These are phyloP conservation scores for Geotrichum europaeum DNA, from an alignment of 1,139 yeast genomes.

Conservation along the genomic window DNA sequence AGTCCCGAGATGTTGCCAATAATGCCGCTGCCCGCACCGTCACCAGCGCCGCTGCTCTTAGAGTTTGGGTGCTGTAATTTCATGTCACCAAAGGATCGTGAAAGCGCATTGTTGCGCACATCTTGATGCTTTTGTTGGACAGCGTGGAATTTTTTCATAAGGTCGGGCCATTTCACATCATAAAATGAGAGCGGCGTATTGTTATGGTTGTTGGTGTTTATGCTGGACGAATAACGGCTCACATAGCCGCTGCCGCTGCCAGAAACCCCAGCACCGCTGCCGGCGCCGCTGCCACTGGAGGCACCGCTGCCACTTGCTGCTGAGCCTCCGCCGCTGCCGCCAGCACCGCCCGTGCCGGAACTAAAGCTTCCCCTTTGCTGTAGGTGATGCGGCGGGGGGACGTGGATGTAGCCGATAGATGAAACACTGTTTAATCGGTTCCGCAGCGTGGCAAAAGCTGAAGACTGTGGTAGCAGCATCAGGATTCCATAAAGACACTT, in stretches of 20 bases:
- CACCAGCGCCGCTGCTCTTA: not conserved
- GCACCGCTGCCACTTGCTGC: conserved; percentile 1
- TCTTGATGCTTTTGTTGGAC: conserved; percentile 55
- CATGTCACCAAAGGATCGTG: conserved; percentile 12
- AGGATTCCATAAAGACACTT: conserved; percentile 86
- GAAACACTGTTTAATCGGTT: conserved; percentile 63
- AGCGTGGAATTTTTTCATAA: conserved; percentile 55
- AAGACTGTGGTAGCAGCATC: conserved; percentile 92
- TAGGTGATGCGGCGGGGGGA: conserved; percentile 20
- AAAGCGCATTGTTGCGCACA: conserved; percentile 19
- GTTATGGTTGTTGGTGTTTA: conserved; percentile 10
- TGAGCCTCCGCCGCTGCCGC: not conserved
- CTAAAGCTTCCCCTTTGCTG: conserved; percentile 6
- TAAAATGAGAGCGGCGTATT: conserved; percentile 17
- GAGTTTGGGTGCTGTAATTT: not conserved
- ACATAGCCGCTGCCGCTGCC: conserved; percentile 6
- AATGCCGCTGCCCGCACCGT: conserved; percentile 1
- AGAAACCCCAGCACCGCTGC: not conserved
- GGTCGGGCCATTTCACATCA: conserved; percentile 44
- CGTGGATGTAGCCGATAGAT: conserved; percentile 36
- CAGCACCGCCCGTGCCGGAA: not conserved
- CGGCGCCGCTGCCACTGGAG: not conserved
- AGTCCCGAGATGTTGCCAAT: conserved; percentile 12
- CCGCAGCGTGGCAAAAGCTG: conserved; percentile 78
- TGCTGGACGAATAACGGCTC: conserved; percentile 11